A percentile compares a stretch with the other conserved stretches of the same genome.
These are phyloP conservation scores for Cercospora zeina DNA, from an alignment of 2,329 filamentous ascomycete genomes.

Conservation along the genomic window DNA sequence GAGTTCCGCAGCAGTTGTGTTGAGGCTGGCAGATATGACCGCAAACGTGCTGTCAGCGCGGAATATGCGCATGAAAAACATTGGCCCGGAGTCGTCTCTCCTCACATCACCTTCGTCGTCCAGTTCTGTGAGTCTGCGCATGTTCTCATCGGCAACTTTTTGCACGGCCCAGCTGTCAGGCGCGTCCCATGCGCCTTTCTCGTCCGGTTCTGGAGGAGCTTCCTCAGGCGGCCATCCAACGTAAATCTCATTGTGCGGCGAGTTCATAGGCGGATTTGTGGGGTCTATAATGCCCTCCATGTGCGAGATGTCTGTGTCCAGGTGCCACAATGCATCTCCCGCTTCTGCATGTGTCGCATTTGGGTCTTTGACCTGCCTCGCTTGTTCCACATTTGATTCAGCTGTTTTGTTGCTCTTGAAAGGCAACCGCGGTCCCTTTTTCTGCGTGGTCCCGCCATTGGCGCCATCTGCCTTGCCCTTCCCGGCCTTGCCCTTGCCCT, in stretches of 20 bases:
- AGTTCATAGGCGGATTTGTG: conserved; percentile 65
- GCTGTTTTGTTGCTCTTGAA: conserved; percentile 55
- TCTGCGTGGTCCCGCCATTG: conserved; percentile 28
- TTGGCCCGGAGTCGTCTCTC: conserved; percentile 65
- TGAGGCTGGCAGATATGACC: conserved; percentile 79
- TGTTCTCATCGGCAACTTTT: conserved; percentile 65
- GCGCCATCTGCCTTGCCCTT: conserved; percentile 30
- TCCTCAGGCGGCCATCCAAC: conserved; percentile 51
- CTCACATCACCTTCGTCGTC: conserved; percentile 69
- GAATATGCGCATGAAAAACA: conserved; percentile 94
- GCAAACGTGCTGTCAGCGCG: conserved; percentile 91
- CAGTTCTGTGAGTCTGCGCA: conserved; percentile 58
- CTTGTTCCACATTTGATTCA: conserved; percentile 44
- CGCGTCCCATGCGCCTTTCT: conserved; percentile 74
- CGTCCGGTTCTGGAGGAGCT: conserved; percentile 30
- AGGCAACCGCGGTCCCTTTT: conserved; percentile 50
- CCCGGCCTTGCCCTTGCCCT: conserved; percentile 31
- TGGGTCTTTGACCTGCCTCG: conserved; percentile 49
- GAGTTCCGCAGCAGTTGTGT: conserved; percentile 82
- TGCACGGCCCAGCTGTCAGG: conserved; percentile 97
- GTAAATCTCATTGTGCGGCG: conserved; percentile 56
- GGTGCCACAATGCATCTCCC: conserved; percentile 61
- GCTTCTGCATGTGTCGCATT: conserved; percentile 37
- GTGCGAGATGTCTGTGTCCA: conserved; percentile 84
- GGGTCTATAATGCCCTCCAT: conserved; percentile 85